Evolutionary conservation across 352 stramenopile genomes (phyloP).

Genomic region (Globisporangium yorkense): DNA sequence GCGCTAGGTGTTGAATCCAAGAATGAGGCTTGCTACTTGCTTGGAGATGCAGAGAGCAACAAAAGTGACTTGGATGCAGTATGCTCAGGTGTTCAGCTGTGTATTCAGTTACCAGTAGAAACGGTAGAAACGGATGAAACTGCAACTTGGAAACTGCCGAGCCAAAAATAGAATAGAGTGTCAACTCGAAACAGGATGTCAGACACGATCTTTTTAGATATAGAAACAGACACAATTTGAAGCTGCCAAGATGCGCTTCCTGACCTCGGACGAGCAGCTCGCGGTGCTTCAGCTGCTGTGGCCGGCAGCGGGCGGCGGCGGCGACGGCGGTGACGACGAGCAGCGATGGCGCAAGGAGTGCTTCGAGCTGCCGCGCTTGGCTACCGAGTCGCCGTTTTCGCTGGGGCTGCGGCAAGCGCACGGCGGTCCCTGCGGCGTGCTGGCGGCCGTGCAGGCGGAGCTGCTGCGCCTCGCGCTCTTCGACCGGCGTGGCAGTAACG

Average conservation of each 20-base stretch:
- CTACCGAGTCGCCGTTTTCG: constrained; percentile 19
- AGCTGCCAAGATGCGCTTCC: neutral
- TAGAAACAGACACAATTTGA: neutral
- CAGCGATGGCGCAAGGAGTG: constrained; percentile 53
- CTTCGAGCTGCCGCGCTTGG: constrained; percentile 35
- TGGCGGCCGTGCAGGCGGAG: constrained; percentile 74
- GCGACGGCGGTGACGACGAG: constrained; percentile 17
- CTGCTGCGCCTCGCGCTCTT: constrained; percentile 59
- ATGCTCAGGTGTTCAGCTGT: neutral
- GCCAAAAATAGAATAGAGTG: neutral
- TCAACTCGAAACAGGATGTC: neutral
- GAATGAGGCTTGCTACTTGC: neutral
- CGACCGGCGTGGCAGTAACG: constrained; percentile 6
- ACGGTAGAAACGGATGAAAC: neutral
- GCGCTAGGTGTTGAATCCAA: neutral
- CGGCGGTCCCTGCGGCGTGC: constrained; percentile 75
- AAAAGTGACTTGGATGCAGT: neutral
- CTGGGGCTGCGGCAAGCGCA: constrained; percentile 71
- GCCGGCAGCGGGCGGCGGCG: constrained; percentile 15
- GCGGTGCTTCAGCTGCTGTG: constrained; percentile 30
- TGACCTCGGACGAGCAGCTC: constrained; percentile 1
- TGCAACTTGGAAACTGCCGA: neutral
- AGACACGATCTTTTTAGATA: neutral
- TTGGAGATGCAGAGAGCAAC: no score
- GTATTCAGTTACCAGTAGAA: no score